A percentile compares a stretch with the other conserved stretches of the same genome.
phyloP scores from a whole-genome alignment of 257 asterid species.

The Solanum megistacrolobum region DNA sequence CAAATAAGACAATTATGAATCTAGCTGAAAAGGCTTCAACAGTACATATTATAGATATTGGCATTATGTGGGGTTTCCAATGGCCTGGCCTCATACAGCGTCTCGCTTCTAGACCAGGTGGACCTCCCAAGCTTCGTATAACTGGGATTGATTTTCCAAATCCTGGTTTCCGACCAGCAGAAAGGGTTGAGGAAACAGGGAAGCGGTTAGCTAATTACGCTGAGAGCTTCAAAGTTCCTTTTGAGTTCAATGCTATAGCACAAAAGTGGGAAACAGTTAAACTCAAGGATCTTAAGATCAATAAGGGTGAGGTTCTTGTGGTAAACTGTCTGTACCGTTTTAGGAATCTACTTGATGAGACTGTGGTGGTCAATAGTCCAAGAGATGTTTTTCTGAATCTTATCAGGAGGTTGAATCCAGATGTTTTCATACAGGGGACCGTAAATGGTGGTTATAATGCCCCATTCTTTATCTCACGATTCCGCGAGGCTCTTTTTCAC shows the following conservation, averaged over 20 bases:
- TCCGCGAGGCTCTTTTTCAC: conserved; percentile 5
- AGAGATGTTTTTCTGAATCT: neutral
- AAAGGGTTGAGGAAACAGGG: conserved; percentile 7
- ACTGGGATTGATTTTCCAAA: conserved; percentile 5
- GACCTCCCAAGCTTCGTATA: conserved; percentile 9
- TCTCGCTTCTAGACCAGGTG: conserved; percentile 6
- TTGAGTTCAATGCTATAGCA: conserved; percentile 7
- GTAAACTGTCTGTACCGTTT: conserved; percentile 6
- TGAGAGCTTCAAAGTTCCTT: conserved; percentile 1
- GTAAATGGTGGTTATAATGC: neutral
- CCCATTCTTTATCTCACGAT: conserved; percentile 5
- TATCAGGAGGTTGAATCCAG: conserved; percentile 4
- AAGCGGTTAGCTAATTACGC: conserved; percentile 4
- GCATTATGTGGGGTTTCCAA: conserved; percentile 7
- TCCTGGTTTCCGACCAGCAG: conserved; percentile 10
- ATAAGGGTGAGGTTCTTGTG: conserved; percentile 1
- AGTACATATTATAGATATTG: conserved; percentile 6
- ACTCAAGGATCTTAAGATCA: conserved; percentile 4
- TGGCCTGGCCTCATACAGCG: conserved; percentile 10
- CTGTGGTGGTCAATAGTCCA: neutral
- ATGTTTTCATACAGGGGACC: neutral
- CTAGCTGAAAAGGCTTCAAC: neutral
- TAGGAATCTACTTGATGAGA: conserved; percentile 7
- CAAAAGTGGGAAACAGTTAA: conserved; percentile 11
- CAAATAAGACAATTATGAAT: conserved; percentile 5